These are phyloP conservation scores for Parsonsia alboflavescens DNA, from an alignment of 257 asterid genomes.

Conservation along the genomic window DNA sequence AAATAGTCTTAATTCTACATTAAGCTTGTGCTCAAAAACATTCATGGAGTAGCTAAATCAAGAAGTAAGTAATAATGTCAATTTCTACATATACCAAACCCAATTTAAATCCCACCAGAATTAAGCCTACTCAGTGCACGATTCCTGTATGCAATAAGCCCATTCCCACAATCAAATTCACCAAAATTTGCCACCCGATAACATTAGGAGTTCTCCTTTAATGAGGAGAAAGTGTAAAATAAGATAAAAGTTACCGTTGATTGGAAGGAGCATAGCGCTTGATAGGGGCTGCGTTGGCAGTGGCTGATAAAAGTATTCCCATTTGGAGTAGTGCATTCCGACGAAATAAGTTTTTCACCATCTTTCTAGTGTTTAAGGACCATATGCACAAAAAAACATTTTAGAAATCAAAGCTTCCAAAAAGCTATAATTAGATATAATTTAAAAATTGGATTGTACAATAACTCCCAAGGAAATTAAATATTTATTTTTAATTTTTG, in stretches of 20 bases:
- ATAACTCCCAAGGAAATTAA: too few relatives aligned
- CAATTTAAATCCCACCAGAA: constrained; percentile 75
- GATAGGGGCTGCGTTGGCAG: constrained; percentile 53
- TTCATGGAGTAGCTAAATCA: neutral
- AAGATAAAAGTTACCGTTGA: constrained; percentile 83
- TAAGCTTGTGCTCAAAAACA: neutral
- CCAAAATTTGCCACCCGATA: constrained; percentile 4
- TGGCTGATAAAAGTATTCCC: too few relatives aligned
- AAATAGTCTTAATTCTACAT: neutral
- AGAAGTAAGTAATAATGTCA: neutral
- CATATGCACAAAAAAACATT: too few relatives aligned
- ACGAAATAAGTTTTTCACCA: too few relatives aligned
- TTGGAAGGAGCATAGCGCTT: constrained; percentile 92
- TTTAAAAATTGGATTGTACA: too few relatives aligned
- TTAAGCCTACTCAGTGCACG: constrained; percentile 86
- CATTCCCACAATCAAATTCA: constrained; percentile 4
- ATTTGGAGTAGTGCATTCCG: too few relatives aligned
- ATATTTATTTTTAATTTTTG: too few relatives aligned
- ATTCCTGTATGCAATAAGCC: constrained; percentile 48
- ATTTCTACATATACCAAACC: neutral
- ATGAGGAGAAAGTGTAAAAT: too few relatives aligned
- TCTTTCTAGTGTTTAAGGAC: too few relatives aligned
- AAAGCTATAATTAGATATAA: too few relatives aligned
- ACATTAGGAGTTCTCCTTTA: too few relatives aligned
- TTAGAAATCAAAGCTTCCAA: too few relatives aligned